Base-by-base conservation (phyloP, 805 yeast genomes). In the Priceomyces medius region DNA sequence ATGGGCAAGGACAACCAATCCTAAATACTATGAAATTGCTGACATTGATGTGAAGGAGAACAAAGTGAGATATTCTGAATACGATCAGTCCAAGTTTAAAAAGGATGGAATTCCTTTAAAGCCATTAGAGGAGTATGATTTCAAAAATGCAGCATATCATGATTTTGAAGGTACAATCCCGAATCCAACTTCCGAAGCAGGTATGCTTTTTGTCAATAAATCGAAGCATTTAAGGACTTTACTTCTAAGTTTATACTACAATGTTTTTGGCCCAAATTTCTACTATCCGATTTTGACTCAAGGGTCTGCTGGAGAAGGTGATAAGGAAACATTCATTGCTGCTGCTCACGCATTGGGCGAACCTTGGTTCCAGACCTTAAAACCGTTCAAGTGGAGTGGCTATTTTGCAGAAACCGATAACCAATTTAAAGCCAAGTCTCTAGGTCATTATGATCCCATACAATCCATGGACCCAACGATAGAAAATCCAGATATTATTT, bases 291-390 rank as follows among this genome's bases (percentile, higher is more conserved):
- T 85, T 43, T 68, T 85, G 48, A 76, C 87, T 0, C 90, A 83
- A 54, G 88, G 88, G 3, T 70, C 79, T 19, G 81, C 88, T 1
- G 91, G 91, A 20, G 85, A 84, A 64, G 90, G 91, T 38, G 91
- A 85, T 54, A 85, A 85, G 55, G 91, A 85, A 54, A 83, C 91
- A 0, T 83, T 82, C 49, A 74, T 80, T 29, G 79, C 84, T 7
- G 89, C 88, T 1, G 86, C 89, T 3, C 69, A 73, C 40, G 81
- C 65, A 1, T 53, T 77, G 53, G 49, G 59, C 0, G 61, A 66
- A 39, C 71, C 77, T 2, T 80, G 71, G 56, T 78, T 74, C 55
- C 89, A 83, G 58, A 58, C 64, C 61, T 54, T 43, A 52, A 79
- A 55, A 70, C 77, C 43, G 34, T 69, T 69, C 49, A 45, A 50